Percentiles rank a stretch among this genome's conserved stretches.
Evolutionary conservation across 2,329 filamentous ascomycete genomes (phyloP).

Genomic region (Coniella lustricola): DNA sequence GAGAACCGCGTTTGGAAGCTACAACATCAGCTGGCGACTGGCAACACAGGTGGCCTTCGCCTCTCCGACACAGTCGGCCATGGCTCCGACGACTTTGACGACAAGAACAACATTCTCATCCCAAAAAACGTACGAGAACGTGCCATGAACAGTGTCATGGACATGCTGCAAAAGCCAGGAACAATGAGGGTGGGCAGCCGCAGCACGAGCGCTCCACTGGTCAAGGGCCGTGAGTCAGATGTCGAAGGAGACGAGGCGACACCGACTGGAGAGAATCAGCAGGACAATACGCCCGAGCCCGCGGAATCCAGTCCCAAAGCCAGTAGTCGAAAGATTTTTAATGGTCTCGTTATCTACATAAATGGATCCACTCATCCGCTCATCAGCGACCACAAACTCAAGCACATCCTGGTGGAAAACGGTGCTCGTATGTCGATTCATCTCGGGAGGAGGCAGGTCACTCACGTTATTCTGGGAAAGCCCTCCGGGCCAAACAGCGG

Average conservation of each 20-base stretch:
- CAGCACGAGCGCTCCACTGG: background rate
- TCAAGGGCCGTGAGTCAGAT: background rate
- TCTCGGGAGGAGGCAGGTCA: conserved; percentile 67
- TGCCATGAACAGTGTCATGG: conserved; percentile 38
- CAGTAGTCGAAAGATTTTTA: conserved; percentile 50
- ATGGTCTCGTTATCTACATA: conserved; percentile 69
- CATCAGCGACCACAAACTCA: conserved; percentile 80
- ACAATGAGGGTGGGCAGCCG: conserved; percentile 26
- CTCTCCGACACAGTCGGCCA: conserved; percentile 60
- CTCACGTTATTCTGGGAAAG: conserved; percentile 74
- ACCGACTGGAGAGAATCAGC: conserved; percentile 20
- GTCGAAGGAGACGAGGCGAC: background rate
- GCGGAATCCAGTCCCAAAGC: conserved; percentile 29
- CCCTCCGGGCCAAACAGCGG: conserved; percentile 43
- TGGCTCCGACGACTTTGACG: conserved; percentile 50
- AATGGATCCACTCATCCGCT: conserved; percentile 79
- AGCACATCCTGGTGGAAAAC: conserved; percentile 66
- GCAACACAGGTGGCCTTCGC: conserved; percentile 49
- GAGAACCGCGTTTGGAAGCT: conserved; percentile 63
- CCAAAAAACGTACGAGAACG: conserved; percentile 35
- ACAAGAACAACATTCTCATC: conserved; percentile 35
- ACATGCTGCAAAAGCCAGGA: conserved; percentile 46
- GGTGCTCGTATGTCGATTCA: conserved; percentile 66
- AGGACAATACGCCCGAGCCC: conserved; percentile 27
- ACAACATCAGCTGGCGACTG: conserved; percentile 57